These are phyloP conservation scores for Penicillium soppii DNA, from an alignment of 495 filamentous ascomycete species.

Conservation along the genomic window DNA sequence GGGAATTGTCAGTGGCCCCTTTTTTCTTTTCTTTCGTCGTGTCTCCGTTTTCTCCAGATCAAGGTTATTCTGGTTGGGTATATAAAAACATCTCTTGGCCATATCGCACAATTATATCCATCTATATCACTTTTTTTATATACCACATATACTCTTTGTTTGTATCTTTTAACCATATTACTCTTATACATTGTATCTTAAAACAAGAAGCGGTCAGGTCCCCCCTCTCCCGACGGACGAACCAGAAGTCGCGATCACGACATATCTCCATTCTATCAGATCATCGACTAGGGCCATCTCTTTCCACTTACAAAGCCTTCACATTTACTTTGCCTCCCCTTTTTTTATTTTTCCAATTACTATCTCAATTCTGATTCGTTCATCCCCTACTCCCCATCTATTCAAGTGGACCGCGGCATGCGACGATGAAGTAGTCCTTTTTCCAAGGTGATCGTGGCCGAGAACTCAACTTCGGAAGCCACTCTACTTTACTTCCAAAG, in stretches of 20 bases:
- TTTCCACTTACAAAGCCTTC: constrained; percentile 5
- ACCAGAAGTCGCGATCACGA: constrained; percentile 45
- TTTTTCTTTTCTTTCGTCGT: no score
- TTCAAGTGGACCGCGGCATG: constrained; percentile 5
- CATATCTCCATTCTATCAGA: constrained; percentile 54
- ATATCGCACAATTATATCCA: no score
- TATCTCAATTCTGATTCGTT: constrained; percentile 9
- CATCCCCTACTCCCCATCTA: not conserved
- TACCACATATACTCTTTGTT: not conserved
- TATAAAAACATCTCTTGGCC: no score
- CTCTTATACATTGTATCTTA: not conserved
- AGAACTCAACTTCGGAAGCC: constrained; percentile 2
- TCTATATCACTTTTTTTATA: no score
- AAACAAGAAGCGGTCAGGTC: constrained; percentile 26
- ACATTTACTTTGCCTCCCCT: not conserved
- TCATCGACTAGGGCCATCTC: constrained; percentile 39
- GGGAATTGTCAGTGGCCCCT: no score
- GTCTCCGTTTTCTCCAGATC: no score
- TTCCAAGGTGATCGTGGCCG: constrained; percentile 4
- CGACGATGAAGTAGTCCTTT: not conserved
- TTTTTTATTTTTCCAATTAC: constrained; percentile 6
- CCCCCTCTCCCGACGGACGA: constrained; percentile 18
- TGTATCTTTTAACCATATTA: not conserved
- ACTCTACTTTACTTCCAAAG: no score
- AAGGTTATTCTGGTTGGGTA: no score